Evolutionary conservation across 495 filamentous ascomycete genomes (phyloP), one percentile per base, ranked within the genome.

Genomic region (Tuber indicum): DNA sequence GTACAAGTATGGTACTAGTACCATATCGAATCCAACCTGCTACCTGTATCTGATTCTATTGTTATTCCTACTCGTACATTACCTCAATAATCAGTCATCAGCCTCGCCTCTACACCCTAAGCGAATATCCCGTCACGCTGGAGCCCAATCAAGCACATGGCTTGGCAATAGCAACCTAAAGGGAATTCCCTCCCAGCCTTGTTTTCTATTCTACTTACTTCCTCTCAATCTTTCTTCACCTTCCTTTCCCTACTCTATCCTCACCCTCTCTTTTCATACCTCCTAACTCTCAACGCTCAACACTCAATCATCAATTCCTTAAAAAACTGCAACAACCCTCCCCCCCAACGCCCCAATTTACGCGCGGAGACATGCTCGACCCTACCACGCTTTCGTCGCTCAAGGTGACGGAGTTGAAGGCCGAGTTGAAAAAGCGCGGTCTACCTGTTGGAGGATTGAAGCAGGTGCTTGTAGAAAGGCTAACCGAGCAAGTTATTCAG

Each of bases 401-500:
- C 72, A 91, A 88, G 79, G 90, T 91, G 46, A 84, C 87, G 17
- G 89, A 91, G 79, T 85, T 91, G 23, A 87, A 87, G 74, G 86
- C 85, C 39, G 88, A 90, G 82, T 84, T 91, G 26, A 91, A 89
- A 83, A 85, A 84, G 46, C 86, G 89, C 26, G 87, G 87, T 3
- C 83, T 91, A 8, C 83, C 88, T 0, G 86, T 87, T 46, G 85
- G 86, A 23, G 90, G 90, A 16, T 85, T 89, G 70, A 91, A 91
- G 79, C 86, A 87, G 16, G 86, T 86, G 12, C 86, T 91, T 19
- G 85, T 91, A 42, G 86, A 88, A 16, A 86, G 90, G 36, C 81
- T 91, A 73, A 72, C 75, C 17, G 84, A 84, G 3, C 75, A 73
- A 32, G 43, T 83, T 23, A 49, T 75, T 6, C 74, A 77, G 43